Conservation (phyloP, 768 basidiomycete genomes). For the Kwoniella pini region DNA sequence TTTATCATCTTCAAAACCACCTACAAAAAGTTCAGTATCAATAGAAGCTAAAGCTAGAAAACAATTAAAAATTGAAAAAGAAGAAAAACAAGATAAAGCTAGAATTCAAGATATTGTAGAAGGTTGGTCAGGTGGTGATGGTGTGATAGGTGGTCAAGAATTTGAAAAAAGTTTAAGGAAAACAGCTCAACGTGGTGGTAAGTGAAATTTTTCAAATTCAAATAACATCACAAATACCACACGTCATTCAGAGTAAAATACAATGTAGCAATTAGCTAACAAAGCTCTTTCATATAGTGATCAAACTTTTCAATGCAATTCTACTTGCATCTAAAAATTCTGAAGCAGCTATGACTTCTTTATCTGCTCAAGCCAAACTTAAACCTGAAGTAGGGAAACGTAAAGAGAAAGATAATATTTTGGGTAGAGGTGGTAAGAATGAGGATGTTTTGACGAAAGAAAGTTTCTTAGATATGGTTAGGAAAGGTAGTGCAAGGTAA, state of each 20-base stretch:
- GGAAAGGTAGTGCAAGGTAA: conserved; percentile 37
- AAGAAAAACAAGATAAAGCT: conserved; percentile 54
- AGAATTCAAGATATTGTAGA: conserved; percentile 53
- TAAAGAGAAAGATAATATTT: conserved; percentile 54
- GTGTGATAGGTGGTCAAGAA: conserved; percentile 47
- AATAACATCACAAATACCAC: background rate
- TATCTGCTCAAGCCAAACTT: conserved; percentile 37
- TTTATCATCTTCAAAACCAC: conserved; percentile 47
- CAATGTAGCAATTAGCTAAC: background rate
- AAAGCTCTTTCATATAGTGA: conserved; percentile 33
- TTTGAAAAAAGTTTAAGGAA: conserved; percentile 55
- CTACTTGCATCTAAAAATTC: conserved; percentile 46
- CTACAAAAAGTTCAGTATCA: conserved; percentile 29
- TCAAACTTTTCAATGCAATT: conserved; percentile 57
- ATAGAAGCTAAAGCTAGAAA: conserved; percentile 49
- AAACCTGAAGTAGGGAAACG: conserved; percentile 37
- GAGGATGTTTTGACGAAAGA: conserved; percentile 54
- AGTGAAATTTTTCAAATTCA: conserved; percentile 21
- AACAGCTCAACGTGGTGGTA: conserved; percentile 55
- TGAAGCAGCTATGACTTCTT: conserved; percentile 34
- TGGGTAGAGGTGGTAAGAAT: conserved; percentile 51
- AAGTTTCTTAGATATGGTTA: conserved; percentile 55
- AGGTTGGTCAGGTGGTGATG: conserved; percentile 49
- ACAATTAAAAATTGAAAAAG: conserved; percentile 43
- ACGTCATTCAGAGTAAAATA: no score